A percentile compares a stretch with the other conserved stretches of the same genome.
Evolutionary conservation across 2,329 filamentous ascomycete genomes (phyloP).

Genomic region (Epichloe typhina): DNA sequence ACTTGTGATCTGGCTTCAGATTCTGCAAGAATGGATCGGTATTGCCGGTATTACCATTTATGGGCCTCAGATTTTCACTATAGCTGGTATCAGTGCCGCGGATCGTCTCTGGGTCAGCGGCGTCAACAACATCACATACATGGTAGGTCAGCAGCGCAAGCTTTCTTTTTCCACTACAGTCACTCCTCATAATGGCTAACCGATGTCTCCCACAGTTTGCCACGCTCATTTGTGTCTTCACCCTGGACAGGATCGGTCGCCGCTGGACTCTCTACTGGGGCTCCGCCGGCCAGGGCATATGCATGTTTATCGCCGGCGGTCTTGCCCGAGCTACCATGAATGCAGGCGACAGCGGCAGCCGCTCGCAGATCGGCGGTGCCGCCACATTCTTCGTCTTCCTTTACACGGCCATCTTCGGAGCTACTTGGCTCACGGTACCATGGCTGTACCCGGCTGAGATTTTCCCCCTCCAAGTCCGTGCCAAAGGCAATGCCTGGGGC

Average conservation of each 20-base stretch:
- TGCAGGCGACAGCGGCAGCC: slow-evolving; percentile 27
- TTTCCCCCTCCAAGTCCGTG: slow-evolving; percentile 40
- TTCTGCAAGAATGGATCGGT: slow-evolving; percentile 57
- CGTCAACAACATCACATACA: slow-evolving; percentile 35
- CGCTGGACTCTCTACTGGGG: slow-evolving; percentile 61
- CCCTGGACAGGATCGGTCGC: slow-evolving; percentile 53
- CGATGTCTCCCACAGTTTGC: slow-evolving; percentile 27
- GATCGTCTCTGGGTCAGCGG: slow-evolving; percentile 54
- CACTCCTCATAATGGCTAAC: not conserved
- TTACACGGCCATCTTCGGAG: slow-evolving; percentile 28
- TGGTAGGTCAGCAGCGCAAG: slow-evolving; percentile 19
- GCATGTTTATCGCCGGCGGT: slow-evolving; percentile 54
- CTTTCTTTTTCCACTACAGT: not conserved
- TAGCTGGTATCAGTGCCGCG: slow-evolving; percentile 48
- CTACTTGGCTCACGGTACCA: slow-evolving; percentile 38
- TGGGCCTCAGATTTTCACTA: slow-evolving; percentile 46
- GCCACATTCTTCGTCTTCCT: slow-evolving; percentile 59
- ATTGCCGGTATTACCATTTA: slow-evolving; percentile 57
- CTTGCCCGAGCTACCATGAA: slow-evolving; percentile 39
- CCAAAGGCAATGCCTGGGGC: slow-evolving; percentile 45
- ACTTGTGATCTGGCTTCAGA: slow-evolving; percentile 58
- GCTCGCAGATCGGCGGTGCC: slow-evolving; percentile 44
- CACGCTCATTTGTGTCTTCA: slow-evolving; percentile 57
- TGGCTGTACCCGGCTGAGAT: slow-evolving; percentile 52
- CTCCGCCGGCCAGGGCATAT: slow-evolving; percentile 46